Evolutionary conservation across 2,329 filamentous ascomycete species (phyloP), one percentile per base, ranked within the genome.

Genomic region (Phoma sp.): DNA sequence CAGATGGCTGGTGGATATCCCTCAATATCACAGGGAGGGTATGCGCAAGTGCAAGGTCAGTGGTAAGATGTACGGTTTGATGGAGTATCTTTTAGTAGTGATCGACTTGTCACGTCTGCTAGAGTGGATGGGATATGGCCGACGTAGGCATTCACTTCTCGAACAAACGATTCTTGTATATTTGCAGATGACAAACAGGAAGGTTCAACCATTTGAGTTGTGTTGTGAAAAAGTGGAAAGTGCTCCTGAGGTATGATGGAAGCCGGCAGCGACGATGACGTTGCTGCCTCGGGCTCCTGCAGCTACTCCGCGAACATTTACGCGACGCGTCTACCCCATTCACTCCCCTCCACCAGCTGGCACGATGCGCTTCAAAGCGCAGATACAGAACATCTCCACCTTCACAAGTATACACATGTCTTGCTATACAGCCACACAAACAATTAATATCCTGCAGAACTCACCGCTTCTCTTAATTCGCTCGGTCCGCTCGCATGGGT

Each of bases 401-500:
- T 83, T 85, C 61, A 80, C 80, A 47, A 85, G 81, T 81, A 79
- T 62, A 79, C 62, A 48, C 15, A 0, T 6, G 1, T 13, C 7
- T 1, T 10, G 4, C 2, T 2, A 17, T 3, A n/a, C 3, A 8
- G 17, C 9, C 17, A 2, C 1, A 19, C 1, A 38, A 13, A 3
- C n/a, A 19, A 33, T 58, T 67, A 24, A 63, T 32, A 32, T 19
- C 3, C 10, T 31, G 4, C 67, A 87, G 85, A 87, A 68, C 79
- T 88, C 60, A 85, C 83, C 12, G 84, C 84, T 13, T 88, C 86
- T 5, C 79, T 88, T 47, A 81, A 84, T 25, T 86, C 85, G 13
- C 77, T 88, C 17, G 91, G 92, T 63, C 92, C 94, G 76, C 88
- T 96, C 60, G 92, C 91, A 40, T 96, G 93, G 92, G 83, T 96